phyloP scores from a whole-genome alignment of 129 eudicot genomes.

The Flaveria linearis region DNA sequence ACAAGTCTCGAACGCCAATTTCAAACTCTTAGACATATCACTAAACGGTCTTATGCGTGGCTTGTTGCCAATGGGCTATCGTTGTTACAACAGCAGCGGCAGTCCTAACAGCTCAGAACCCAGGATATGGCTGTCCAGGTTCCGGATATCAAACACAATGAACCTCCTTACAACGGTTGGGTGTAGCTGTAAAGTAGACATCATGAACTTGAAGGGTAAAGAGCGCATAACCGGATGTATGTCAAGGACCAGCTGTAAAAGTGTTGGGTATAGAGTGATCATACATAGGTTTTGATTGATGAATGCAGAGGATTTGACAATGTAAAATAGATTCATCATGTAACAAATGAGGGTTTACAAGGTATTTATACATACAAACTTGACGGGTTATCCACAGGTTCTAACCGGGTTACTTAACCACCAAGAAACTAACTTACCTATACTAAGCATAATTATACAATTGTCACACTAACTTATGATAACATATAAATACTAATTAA shows the following conservation, averaged over 20 bases:
- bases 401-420: too few relatives aligned
- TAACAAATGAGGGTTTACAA: too few relatives aligned
- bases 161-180: constrained; percentile 27
- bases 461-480: too few relatives aligned
- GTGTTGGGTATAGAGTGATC: too few relatives aligned
- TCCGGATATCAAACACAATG: constrained; percentile 8
- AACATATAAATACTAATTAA: too few relatives aligned
- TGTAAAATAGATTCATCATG: too few relatives aligned
- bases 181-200: neutral
- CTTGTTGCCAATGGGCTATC: constrained; percentile 11
- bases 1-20: constrained; percentile 3
- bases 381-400: too few relatives aligned
- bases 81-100: constrained; percentile 20
- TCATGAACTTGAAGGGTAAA: neutral
- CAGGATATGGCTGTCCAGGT: neutral
- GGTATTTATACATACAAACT: too few relatives aligned
- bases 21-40: constrained; percentile 14
- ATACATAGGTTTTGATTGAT: too few relatives aligned
- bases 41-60: constrained; percentile 17
- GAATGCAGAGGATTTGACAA: too few relatives aligned
- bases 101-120: neutral
- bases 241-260: neutral
- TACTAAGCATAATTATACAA: too few relatives aligned
- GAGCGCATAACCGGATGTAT: neutral
- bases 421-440: too few relatives aligned